Evolutionary conservation across 2,329 filamentous ascomycete genomes (phyloP), one percentile per base, ranked within the genome.

Genomic region (Pseudogymnoascus sp.): DNA sequence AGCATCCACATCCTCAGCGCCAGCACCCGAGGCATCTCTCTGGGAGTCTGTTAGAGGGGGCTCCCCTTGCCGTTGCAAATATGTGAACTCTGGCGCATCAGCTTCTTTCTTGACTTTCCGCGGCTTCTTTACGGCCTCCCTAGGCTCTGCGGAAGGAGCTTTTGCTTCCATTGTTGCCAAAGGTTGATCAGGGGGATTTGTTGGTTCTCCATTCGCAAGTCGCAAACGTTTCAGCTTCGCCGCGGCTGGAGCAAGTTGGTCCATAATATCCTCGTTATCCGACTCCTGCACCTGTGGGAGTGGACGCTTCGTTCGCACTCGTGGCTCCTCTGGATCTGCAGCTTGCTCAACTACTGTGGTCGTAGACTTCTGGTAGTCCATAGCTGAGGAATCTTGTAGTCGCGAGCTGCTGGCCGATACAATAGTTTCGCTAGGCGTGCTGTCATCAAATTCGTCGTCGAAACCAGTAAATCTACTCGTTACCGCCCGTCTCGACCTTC

Each of bases 231-330:
- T 97, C 72, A 92, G 84, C 4, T 86, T 86, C 29, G 88, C 86
- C 3, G 90, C 86, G 0, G 87, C 90, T 0, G 92, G 90, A 1
- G 93, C 86, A 63, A 96, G 82, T 21, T 82, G 80, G 13, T 91
- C 86, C 73, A 93, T 84, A 7, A 89, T 75, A 50, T 88, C 83
- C 64, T 69, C 65, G 38, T 71, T 68, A 40, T 69, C 70, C 63
- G 68, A 67, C 6, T 64, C 60, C 21, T 13, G 24, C 26, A 21
- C 76, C 61, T 74, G 71, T 11, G 80, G 67, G 0, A 77, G 67
- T 2, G 71, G 72, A 24, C 83, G 75, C 69, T 86, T 86, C 31
- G 35, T 11, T 26, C 59, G 59, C 10, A 21, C 19, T 19, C 50
- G 50, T 56, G 50, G 50, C 16, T 21, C 29, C 29, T 56, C 29